These are phyloP conservation scores for Chlorella sp. DNA, from an alignment of 139 green algal genomes.

Conservation along the genomic window DNA sequence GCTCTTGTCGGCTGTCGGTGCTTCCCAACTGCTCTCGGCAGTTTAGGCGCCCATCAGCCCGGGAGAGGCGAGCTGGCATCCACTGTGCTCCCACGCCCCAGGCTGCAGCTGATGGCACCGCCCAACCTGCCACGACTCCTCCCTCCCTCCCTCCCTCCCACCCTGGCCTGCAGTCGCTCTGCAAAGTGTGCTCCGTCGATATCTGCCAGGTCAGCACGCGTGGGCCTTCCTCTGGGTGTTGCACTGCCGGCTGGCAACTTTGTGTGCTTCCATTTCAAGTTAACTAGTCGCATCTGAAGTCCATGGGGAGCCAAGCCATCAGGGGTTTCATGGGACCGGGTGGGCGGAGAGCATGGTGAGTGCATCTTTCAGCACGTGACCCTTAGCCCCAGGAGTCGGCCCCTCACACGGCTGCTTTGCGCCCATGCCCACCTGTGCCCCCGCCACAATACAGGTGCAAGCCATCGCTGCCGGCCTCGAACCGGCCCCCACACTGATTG, in stretches of 20 bases:
- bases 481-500: constrained; percentile 54
- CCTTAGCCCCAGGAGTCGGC: neutral
- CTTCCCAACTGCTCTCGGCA: neutral
- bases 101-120: neutral
- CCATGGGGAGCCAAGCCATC: too few relatives aligned
- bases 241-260: neutral
- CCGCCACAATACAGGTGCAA: constrained; percentile 49
- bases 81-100: neutral
- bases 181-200: constrained; percentile 73
- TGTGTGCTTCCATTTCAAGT: too few relatives aligned
- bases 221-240: neutral
- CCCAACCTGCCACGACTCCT: too few relatives aligned
- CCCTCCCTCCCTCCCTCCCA: neutral
- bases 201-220: constrained; percentile 17
- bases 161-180: constrained; percentile 51
- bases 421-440: too few relatives aligned
- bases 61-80: too few relatives aligned
- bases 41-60: neutral
- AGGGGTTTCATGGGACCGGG: too few relatives aligned
- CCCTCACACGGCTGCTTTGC: neutral
- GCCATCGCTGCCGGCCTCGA: constrained; percentile 40
- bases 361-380: neutral
- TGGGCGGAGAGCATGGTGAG: too few relatives aligned
- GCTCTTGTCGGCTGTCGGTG: neutral
- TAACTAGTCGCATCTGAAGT: too few relatives aligned